Evolutionary conservation across 768 basidiomycete genomes (phyloP).

Genomic region (Leccinum imitatum): DNA sequence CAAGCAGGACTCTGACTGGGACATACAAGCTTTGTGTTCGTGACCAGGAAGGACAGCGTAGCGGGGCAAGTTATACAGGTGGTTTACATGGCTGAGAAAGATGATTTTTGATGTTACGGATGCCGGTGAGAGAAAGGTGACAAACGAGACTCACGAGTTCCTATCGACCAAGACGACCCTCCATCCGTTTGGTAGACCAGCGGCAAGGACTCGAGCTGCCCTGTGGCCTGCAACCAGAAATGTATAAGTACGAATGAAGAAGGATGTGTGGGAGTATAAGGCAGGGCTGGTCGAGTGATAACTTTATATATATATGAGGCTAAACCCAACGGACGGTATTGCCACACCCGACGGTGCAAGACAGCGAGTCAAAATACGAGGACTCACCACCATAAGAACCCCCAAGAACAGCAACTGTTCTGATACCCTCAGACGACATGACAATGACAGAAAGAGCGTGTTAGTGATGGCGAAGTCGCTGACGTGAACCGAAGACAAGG

Average conservation of each 20-base stretch:
- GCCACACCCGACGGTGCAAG: neutral
- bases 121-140: neutral
- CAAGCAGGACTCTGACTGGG: no score
- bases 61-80: constrained; percentile 59
- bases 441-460: constrained; percentile 2
- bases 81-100: constrained; percentile 45
- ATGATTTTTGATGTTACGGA: neutral
- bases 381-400: constrained; percentile 52
- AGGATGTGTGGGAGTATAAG: neutral
- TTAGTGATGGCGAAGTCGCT: neutral
- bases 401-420: constrained; percentile 53
- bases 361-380: neutral
- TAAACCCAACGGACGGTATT: neutral
- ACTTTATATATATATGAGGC: neutral
- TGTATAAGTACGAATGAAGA: neutral
- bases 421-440: constrained; percentile 11
- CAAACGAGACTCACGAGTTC: constrained; percentile 46
- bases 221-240: constrained; percentile 38
- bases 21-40: constrained; percentile 64
- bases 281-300: neutral
- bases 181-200: constrained; percentile 50
- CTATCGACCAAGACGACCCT: constrained; percentile 57
- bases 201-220: constrained; percentile 49
- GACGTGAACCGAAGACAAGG: neutral
- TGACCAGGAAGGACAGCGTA: constrained; percentile 57